phyloP scores from a whole-genome alignment of 1,284 basidiomycete species.

The Gastroboletus turbinatus region DNA sequence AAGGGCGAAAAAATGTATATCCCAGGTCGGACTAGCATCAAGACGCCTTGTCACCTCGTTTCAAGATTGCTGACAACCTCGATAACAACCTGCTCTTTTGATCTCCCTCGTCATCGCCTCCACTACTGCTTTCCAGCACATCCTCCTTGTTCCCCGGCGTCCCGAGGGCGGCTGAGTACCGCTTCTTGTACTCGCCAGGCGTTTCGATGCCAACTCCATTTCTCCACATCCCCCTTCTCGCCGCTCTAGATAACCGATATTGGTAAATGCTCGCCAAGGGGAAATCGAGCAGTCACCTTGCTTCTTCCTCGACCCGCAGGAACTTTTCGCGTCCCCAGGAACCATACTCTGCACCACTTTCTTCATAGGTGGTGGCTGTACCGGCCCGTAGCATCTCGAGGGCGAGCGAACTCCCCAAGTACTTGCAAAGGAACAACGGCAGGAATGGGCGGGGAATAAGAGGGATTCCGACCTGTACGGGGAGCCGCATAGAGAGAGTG shows the following conservation, averaged over 20 bases:
- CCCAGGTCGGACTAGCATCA: not conserved
- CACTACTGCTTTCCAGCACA: not conserved
- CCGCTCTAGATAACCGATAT: slow-evolving; percentile 39
- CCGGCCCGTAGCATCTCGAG: slow-evolving; percentile 80
- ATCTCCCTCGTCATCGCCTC: not conserved
- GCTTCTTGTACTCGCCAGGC: slow-evolving; percentile 79
- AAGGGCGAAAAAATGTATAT: not conserved
- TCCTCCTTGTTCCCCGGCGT: not conserved
- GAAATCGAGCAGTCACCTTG: slow-evolving; percentile 53
- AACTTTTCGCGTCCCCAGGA: slow-evolving; percentile 62
- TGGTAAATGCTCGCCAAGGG: not conserved
- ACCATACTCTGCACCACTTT: slow-evolving; percentile 79
- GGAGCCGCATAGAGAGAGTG: not conserved
- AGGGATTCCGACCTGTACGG: slow-evolving; percentile 62
- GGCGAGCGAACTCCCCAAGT: slow-evolving; percentile 52
- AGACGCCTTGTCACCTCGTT: not conserved
- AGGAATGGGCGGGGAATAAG: slow-evolving; percentile 47
- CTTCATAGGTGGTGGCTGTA: slow-evolving; percentile 73
- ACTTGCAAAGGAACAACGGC: slow-evolving; percentile 47
- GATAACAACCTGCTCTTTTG: slow-evolving; percentile 9
- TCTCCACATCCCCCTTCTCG: slow-evolving; percentile 72
- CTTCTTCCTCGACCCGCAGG: slow-evolving; percentile 56
- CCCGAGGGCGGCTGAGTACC: slow-evolving; percentile 43
- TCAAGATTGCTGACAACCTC: slow-evolving; percentile 8
- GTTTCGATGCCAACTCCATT: slow-evolving; percentile 57